These are phyloP conservation scores for Trichoderma sp. DNA, from an alignment of 2,329 filamentous ascomycete genomes.

Conservation along the genomic window DNA sequence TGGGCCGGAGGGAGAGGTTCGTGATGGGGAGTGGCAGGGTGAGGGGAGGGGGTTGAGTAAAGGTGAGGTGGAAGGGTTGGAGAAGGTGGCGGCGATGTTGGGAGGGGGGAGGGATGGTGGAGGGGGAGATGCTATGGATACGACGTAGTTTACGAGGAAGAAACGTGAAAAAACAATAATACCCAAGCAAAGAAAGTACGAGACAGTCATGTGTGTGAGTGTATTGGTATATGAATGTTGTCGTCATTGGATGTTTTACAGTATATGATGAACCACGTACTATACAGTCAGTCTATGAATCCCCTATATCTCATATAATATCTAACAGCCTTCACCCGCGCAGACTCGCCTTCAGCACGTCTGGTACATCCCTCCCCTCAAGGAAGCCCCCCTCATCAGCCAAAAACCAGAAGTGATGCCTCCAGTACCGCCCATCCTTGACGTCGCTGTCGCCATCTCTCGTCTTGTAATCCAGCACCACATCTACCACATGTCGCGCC, in stretches of 20 bases:
- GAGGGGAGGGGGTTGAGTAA: slow-evolving; percentile 48
- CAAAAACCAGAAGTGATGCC: slow-evolving; percentile 51
- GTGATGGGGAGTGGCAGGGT: slow-evolving; percentile 64
- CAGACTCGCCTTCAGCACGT: slow-evolving; percentile 22
- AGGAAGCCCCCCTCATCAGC: slow-evolving; percentile 43
- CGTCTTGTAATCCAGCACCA: slow-evolving; percentile 32
- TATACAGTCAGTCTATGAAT: neutral
- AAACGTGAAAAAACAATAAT: neutral
- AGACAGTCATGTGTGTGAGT: neutral
- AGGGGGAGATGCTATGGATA: slow-evolving; percentile 28
- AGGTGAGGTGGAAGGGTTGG: slow-evolving; percentile 58
- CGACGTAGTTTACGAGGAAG: slow-evolving; percentile 24
- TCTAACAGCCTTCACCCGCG: neutral
- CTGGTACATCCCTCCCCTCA: slow-evolving; percentile 26
- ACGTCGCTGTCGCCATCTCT: neutral
- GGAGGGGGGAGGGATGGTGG: slow-evolving; percentile 28
- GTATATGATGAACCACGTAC: neutral
- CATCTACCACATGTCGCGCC: slow-evolving; percentile 35
- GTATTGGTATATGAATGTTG: neutral
- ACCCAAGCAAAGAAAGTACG: neutral
- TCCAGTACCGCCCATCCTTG: slow-evolving; percentile 40
- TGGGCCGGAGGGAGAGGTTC: slow-evolving; percentile 58
- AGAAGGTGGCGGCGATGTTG: slow-evolving; percentile 49
- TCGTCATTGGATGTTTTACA: neutral
- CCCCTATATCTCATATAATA: neutral